Percentiles rank a stretch among this genome's conserved stretches.
These are phyloP conservation scores for Zygosaccharomyces pseudorouxii DNA, from an alignment of 805 yeast species.

Conservation along the genomic window DNA sequence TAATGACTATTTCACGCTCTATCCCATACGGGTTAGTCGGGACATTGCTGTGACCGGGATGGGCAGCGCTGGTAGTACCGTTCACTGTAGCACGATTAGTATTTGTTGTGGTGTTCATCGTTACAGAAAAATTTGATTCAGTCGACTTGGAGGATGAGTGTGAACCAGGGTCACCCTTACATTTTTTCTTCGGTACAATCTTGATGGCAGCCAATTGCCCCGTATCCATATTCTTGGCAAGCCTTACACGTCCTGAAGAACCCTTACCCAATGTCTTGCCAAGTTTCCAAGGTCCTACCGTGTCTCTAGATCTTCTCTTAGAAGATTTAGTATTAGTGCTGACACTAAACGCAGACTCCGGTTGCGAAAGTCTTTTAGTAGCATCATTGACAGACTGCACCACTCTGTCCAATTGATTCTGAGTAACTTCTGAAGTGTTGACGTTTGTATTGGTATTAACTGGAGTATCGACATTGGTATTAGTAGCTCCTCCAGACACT, in stretches of 20 bases:
- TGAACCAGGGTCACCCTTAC: slow-evolving; percentile 15
- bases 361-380: slow-evolving; percentile 33
- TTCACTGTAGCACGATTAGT: slow-evolving; percentile 12
- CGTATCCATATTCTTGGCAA: slow-evolving; percentile 63
- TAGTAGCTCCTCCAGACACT: slow-evolving; percentile 9
- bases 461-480: slow-evolving; percentile 4
- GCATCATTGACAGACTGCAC: slow-evolving; percentile 36
- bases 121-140: slow-evolving; percentile 14
- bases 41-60: slow-evolving; percentile 12
- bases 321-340: slow-evolving; percentile 29
- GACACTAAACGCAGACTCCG: slow-evolving; percentile 26
- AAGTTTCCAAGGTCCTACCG: slow-evolving; percentile 78
- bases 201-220: slow-evolving; percentile 82
- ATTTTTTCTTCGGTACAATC: slow-evolving; percentile 60
- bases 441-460: slow-evolving; percentile 4
- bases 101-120: slow-evolving; percentile 12
- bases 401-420: slow-evolving; percentile 29
- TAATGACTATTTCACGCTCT: slow-evolving; percentile 93
- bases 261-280: slow-evolving; percentile 80
- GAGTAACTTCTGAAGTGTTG: slow-evolving; percentile 8
- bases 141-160: slow-evolving; percentile 14
- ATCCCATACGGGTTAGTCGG: slow-evolving; percentile 72
- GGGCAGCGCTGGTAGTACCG: slow-evolving; percentile 12
- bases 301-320: slow-evolving; percentile 34
- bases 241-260: slow-evolving; percentile 73